Base-by-base conservation (phyloP, 2,329 filamentous ascomycete species). In the Corynespora cassiicola region DNA sequence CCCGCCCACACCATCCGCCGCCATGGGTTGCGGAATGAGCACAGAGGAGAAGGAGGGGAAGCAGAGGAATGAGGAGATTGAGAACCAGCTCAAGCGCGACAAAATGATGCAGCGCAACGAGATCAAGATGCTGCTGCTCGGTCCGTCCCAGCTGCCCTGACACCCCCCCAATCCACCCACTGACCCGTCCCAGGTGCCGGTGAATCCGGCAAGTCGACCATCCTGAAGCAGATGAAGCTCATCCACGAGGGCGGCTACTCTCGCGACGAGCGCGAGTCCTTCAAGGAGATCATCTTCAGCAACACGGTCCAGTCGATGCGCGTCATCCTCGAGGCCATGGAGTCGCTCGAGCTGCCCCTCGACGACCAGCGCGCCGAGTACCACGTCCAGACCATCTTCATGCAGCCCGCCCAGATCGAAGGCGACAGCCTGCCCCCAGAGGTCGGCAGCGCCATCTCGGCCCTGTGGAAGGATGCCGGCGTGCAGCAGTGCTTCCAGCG, bases 21-120 rank as follows among this genome's bases (percentile, higher is more conserved):
- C 79, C 65, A 99, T 99, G 94, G 94, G 94, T 85, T 99, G 94
- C 75, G 92, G 92, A 76, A 95, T 96, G 90, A 97, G 92, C 74
- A 96, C 94, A 69, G 94, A 97, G 80, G 94, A 97, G 78, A 96
- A 96, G 87, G 94, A 97, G 90, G 92, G 94, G 77, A 97, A 96
- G 88, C 89, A 90, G 80, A 87, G 94, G 63, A 97, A 99, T 72
- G 94, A 99, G 82, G 92, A 97, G 84, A 99, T 99, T 68, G 94
- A 99, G 77, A 97, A 96, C 73, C 92, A 97, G 80, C 80, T 97
- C 70, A 97, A 96, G 84, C 84, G 90, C 72, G 94, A 99, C 70
- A 95, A 95, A 77, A 88, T 97, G 88, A 87, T 95, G 80, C 91
- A 96, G 78, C 87, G 92, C 65, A 99, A 99, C 63, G 94, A 99